Conservation (phyloP, 139 green algal species). For the Chlamydomonas asymmetrica region DNA sequence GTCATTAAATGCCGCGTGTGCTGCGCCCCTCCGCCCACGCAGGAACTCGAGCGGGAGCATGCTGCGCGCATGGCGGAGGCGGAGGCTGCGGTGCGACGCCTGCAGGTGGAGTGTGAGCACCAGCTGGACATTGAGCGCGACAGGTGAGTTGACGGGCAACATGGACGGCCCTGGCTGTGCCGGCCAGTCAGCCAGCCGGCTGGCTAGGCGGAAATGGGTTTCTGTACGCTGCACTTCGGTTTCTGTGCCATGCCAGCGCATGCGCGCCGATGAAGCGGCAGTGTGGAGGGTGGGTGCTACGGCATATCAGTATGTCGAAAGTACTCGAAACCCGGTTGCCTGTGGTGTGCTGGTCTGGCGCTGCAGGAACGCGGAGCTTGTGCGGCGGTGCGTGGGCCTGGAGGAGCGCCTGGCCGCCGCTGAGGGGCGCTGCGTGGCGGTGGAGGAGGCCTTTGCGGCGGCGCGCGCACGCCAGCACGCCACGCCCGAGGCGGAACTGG, state of each 20-base stretch:
- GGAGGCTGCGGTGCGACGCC: slow-evolving; percentile 61
- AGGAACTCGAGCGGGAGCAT: slow-evolving; percentile 62
- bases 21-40: no score
- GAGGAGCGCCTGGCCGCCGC: slow-evolving; percentile 47
- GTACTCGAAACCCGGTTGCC: no score
- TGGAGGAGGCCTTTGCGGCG: slow-evolving; percentile 49
- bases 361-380: slow-evolving; percentile 47
- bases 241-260: no score
- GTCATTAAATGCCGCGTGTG: no score
- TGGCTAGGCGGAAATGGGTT: no score
- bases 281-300: no score
- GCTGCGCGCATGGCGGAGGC: slow-evolving; percentile 52
- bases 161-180: no score
- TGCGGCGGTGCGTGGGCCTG: slow-evolving; percentile 37
- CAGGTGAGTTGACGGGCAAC: slow-evolving; percentile 26
- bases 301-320: no score
- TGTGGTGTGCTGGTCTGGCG: no score
- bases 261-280: no score
- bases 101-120: slow-evolving; percentile 75
- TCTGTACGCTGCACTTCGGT: no score
- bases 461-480: slow-evolving; percentile 12
- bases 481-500: slow-evolving; percentile 43
- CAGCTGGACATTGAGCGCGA: slow-evolving; percentile 68
- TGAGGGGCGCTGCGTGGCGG: slow-evolving; percentile 42
- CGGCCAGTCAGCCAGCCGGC: no score